Evolutionary conservation across 108 stramenopile species (phyloP).

Genomic region (Parmales sp.): DNA sequence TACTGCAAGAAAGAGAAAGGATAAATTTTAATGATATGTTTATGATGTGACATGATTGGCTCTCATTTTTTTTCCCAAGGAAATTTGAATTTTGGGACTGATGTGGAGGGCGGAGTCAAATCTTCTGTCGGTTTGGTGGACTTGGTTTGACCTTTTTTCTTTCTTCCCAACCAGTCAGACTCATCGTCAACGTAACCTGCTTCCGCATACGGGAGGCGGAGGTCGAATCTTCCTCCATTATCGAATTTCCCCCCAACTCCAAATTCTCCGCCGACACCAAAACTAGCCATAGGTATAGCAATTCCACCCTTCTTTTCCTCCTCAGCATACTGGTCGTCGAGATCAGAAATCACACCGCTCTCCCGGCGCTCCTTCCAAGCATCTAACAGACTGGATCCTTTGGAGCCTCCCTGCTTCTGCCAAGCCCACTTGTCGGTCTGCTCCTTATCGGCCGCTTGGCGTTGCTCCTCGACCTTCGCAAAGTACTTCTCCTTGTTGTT

Average conservation of each 20-base stretch:
- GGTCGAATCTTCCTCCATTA: slow-evolving; percentile 88
- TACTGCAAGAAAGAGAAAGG: slow-evolving; percentile 87
- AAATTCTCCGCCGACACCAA: slow-evolving; percentile 82
- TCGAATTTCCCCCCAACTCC: slow-evolving; percentile 77
- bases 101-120: neutral
- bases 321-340: slow-evolving; percentile 76
- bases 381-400: slow-evolving; percentile 70
- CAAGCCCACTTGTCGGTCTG: slow-evolving; percentile 73
- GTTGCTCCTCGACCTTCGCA: slow-evolving; percentile 47
- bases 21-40: slow-evolving; percentile 60
- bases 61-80: slow-evolving; percentile 10
- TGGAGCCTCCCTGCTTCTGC: slow-evolving; percentile 64
- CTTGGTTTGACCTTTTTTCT: slow-evolving; percentile 30
- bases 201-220: slow-evolving; percentile 85
- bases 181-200: slow-evolving; percentile 84
- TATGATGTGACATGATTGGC: no score
- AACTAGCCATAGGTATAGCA: slow-evolving; percentile 65
- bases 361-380: slow-evolving; percentile 74
- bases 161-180: slow-evolving; percentile 38
- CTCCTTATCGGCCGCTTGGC: slow-evolving; percentile 49
- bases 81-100: neutral
- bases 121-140: neutral
- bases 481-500: slow-evolving; percentile 64
- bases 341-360: slow-evolving; percentile 58
- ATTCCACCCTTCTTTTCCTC: slow-evolving; percentile 71